Evolutionary conservation across 2,329 filamentous ascomycete genomes (phyloP).

Genomic region (Diaporthe aspalathi): DNA sequence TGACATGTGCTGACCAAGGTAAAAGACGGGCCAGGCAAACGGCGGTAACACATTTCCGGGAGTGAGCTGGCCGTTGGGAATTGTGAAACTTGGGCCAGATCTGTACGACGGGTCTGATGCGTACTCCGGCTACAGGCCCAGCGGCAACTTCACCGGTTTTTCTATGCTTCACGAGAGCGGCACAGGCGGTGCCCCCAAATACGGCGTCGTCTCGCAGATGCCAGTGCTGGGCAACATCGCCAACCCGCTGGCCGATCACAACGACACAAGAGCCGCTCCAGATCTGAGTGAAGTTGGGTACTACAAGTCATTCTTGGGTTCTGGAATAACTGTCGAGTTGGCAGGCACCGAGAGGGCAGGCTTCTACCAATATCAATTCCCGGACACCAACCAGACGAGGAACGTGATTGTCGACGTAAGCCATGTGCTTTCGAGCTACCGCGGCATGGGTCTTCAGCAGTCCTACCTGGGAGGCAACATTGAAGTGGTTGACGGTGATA

Average conservation of each 20-base stretch:
- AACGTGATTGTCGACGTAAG: slow-evolving; percentile 73
- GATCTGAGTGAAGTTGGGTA: slow-evolving; percentile 69
- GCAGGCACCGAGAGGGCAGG: slow-evolving; percentile 67
- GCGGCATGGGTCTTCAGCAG: slow-evolving; percentile 71
- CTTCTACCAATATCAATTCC: slow-evolving; percentile 71
- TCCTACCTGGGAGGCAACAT: slow-evolving; percentile 71
- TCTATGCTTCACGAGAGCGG: slow-evolving; percentile 75
- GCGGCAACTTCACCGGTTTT: slow-evolving; percentile 68
- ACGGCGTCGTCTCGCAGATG: slow-evolving; percentile 73
- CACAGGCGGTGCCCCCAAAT: slow-evolving; percentile 77
- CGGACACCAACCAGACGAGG: slow-evolving; percentile 50
- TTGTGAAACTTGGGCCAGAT: slow-evolving; percentile 63
- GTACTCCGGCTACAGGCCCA: slow-evolving; percentile 64
- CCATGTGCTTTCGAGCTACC: slow-evolving; percentile 72
- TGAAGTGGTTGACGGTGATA: slow-evolving; percentile 63
- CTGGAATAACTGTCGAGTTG: slow-evolving; percentile 68
- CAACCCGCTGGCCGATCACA: slow-evolving; percentile 67
- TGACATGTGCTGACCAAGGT: slow-evolving; percentile 20
- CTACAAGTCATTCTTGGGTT: slow-evolving; percentile 67
- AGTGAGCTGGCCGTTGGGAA: slow-evolving; percentile 59
- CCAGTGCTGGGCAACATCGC: slow-evolving; percentile 61
- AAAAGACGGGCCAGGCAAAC: slow-evolving; percentile 57
- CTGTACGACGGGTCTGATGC: slow-evolving; percentile 60
- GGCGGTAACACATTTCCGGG: slow-evolving; percentile 64
- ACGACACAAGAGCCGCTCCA: slow-evolving; percentile 62